These are phyloP conservation scores for Wallacemonas sp. DNA, from an alignment of 208 protist species.

Conservation along the genomic window DNA sequence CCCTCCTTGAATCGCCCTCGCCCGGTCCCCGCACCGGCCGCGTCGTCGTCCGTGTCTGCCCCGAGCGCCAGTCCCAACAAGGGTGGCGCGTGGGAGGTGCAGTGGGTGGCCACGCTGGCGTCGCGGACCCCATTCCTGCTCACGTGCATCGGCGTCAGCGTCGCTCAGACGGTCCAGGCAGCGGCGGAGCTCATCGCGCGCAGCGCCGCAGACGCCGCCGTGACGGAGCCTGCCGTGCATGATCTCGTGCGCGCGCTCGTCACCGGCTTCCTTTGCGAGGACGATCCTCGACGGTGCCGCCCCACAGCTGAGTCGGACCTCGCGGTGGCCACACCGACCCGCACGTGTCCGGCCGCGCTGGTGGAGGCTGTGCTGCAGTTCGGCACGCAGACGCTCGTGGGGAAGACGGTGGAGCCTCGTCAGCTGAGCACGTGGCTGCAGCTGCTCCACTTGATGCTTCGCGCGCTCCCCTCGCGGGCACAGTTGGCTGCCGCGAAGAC, in stretches of 20 bases:
- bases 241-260: neutral
- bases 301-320: no score
- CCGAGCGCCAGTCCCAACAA: neutral
- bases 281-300: no score
- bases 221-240: neutral
- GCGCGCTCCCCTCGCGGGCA: no score
- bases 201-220: no score
- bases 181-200: neutral
- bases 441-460: neutral
- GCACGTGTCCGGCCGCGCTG: neutral
- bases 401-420: neutral
- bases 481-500: no score
- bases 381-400: neutral
- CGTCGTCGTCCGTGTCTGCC: neutral
- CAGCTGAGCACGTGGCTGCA: neutral
- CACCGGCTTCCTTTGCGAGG: neutral
- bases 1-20: neutral
- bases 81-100: neutral
- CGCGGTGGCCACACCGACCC: neutral
- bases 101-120: neutral
- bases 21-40: neutral
- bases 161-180: neutral
- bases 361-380: conserved; percentile 4
- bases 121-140: neutral
- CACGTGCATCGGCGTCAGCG: neutral